Evolutionary conservation across 78 protist species (phyloP), one percentile per base, ranked within the genome.

Genomic region (Cyanophora paradoxa): DNA sequence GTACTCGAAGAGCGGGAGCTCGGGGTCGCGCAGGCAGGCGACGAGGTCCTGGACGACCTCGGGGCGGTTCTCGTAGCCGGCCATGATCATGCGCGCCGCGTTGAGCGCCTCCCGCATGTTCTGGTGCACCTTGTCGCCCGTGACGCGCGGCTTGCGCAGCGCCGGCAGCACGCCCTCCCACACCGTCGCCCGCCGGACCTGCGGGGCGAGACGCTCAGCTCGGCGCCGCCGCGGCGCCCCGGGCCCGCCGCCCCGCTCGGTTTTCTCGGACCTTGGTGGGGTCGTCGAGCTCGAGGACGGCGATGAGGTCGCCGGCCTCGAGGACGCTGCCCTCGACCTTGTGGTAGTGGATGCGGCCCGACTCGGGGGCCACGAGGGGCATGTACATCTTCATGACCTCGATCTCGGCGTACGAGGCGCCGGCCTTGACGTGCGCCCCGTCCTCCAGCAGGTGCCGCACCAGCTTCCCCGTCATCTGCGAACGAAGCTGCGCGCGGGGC

Each of bases 331-430:
- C 98, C n/a, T 69, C 42, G 24, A 0, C 3, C 59, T 31, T 34
- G n/a, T 30, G 2, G 46, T 64, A 73, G 44, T 7, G 0, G 39
- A 93, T 63, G 28, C 4, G 24, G 41, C 98, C 98, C 0, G 76
- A 34, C 24, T 85, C 90, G 26, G 78, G 42, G 3, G 84, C 86
- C 20, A 44, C 24, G n/a, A 95, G 65, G 20, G 90, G 85, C 89
- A 91, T 75, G 82, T 78, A 64, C 98, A 95, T 95, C 86, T 95
- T 95, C 98, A 95, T 95, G 34, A 90, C 95, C 70, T 95, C 98
- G 54, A 91, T 76, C 68, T 95, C 96, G 8, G 89, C 94, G 48
- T 34, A 82, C 8, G 95, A 74, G 19, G 78, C 41, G 61, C 90
- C 91, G 30, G 79, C 79, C n/a, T 61, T 52, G 28, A 92, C 92